These are phyloP conservation scores for Mycena maculata DNA, from an alignment of 768 basidiomycete genomes.

Conservation along the genomic window DNA sequence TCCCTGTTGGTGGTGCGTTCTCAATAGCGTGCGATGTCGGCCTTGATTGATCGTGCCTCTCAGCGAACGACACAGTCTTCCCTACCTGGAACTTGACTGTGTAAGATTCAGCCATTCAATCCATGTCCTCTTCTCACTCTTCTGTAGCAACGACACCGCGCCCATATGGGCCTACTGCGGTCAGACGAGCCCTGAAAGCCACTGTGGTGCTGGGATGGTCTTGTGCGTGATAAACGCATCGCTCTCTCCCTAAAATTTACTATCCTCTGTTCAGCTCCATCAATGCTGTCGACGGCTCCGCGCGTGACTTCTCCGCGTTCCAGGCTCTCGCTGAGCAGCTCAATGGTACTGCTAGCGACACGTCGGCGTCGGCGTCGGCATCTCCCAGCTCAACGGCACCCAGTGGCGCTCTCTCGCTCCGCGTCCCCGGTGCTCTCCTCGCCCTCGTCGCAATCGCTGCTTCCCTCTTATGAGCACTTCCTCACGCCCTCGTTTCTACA, in stretches of 20 bases:
- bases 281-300: slow-evolving; percentile 64
- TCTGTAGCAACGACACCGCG: slow-evolving; percentile 15
- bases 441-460: slow-evolving; percentile 47
- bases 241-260: background rate
- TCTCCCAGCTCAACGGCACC: slow-evolving; percentile 35
- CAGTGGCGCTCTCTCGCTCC: slow-evolving; percentile 48
- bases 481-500: slow-evolving; percentile 32
- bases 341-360: slow-evolving; percentile 61
- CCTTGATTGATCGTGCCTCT: background rate
- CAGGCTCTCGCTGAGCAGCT: slow-evolving; percentile 63
- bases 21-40: slow-evolving; percentile 52
- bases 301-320: slow-evolving; percentile 68
- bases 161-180: slow-evolving; percentile 37
- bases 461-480: slow-evolving; percentile 46
- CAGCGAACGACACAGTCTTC: slow-evolving; percentile 8
- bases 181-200: slow-evolving; percentile 46
- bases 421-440: slow-evolving; percentile 44
- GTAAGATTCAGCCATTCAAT: background rate
- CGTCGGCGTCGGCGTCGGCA: slow-evolving; percentile 42
- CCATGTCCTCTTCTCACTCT: too few relatives aligned
- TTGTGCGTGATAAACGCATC: slow-evolving; percentile 49
- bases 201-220: slow-evolving; percentile 67
- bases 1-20: slow-evolving; percentile 56
- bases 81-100: slow-evolving; percentile 11
- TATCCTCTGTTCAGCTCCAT: slow-evolving; percentile 53